Percentiles rank a stretch among this genome's conserved stretches.
phyloP scores from a whole-genome alignment of 257 asterid species.

The Gentiana dahurica region DNA sequence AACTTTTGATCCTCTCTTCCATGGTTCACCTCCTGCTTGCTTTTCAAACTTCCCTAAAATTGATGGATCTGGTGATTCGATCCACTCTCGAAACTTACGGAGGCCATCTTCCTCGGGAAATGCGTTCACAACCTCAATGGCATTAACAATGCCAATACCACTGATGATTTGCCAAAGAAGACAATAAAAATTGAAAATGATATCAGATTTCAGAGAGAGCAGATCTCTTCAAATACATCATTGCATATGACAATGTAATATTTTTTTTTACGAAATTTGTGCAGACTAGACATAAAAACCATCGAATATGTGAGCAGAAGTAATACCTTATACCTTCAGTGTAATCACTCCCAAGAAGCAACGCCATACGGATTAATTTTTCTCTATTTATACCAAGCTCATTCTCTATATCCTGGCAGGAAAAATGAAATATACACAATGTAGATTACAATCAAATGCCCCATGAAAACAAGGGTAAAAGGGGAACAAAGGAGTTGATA shows the following conservation, averaged over 20 bases:
- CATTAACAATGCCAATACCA: constrained; percentile 95
- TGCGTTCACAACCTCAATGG: constrained; percentile 90
- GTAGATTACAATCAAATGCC: no score
- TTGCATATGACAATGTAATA: neutral
- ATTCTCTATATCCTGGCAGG: constrained; percentile 59
- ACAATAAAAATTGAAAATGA: neutral
- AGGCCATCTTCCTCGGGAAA: constrained; percentile 87
- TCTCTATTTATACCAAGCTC: constrained; percentile 90
- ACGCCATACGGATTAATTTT: constrained; percentile 69
- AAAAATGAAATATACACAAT: neutral
- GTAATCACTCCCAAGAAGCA: constrained; percentile 93
- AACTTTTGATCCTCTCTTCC: constrained; percentile 34
- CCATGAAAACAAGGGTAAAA: no score
- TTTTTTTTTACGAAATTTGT: neutral
- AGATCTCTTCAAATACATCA: neutral
- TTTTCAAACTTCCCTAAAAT: constrained; percentile 58
- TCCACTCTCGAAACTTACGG: constrained; percentile 81
- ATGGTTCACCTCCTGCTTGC: constrained; percentile 29
- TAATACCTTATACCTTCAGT: constrained; percentile 93
- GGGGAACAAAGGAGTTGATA: no score
- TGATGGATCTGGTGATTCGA: constrained; percentile 89
- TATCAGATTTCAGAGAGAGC: neutral
- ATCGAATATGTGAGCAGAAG: neutral
- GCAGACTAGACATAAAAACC: constrained; percentile 2
- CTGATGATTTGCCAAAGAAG: constrained; percentile 27